Conservation (phyloP, 306 rosid genomes). For the Prunus mira region DNA sequence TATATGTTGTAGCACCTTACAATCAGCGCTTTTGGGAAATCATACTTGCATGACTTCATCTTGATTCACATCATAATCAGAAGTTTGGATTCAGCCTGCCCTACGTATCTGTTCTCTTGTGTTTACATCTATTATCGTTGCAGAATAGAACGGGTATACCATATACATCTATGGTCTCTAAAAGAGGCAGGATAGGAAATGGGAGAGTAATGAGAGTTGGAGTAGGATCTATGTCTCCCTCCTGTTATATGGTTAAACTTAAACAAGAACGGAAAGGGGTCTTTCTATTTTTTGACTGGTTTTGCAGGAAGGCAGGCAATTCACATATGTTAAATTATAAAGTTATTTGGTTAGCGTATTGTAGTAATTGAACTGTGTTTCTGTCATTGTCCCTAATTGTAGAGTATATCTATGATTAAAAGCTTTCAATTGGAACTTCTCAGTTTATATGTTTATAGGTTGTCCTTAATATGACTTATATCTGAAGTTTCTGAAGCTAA, state of each 20-base stretch:
- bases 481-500: background rate
- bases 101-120: background rate
- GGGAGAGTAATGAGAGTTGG: background rate
- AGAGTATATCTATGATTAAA: background rate
- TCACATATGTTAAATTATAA: background rate
- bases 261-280: too few relatives aligned
- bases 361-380: background rate
- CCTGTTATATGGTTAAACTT: background rate
- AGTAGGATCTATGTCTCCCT: background rate
- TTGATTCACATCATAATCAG: background rate
- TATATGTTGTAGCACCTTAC: background rate
- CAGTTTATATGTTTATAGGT: background rate
- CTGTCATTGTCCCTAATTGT: background rate
- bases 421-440: background rate
- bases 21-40: background rate
- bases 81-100: background rate
- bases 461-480: background rate
- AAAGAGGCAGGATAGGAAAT: background rate
- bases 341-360: background rate
- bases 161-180: too few relatives aligned
- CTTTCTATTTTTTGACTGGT: too few relatives aligned
- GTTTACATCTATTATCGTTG: background rate
- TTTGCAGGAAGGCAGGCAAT: background rate
- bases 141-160: background rate
- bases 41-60: background rate